Percentiles rank a stretch among this genome's conserved stretches.
These are phyloP conservation scores for Heracleum sosnowskyi DNA, from an alignment of 129 eudicot species.

Conservation along the genomic window DNA sequence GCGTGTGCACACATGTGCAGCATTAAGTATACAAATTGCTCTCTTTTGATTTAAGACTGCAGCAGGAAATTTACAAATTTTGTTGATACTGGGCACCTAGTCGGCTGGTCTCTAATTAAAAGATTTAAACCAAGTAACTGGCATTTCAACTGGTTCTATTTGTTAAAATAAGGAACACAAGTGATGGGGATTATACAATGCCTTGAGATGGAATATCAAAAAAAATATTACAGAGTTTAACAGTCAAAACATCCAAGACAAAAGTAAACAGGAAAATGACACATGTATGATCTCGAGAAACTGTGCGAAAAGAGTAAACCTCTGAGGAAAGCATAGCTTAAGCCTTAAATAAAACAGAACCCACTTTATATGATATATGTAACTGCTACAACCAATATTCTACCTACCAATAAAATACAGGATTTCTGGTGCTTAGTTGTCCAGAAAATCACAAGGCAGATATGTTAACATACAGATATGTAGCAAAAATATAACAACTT, in stretches of 20 bases:
- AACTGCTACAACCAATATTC: neutral
- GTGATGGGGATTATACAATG: neutral
- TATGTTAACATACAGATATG: conserved; percentile 6
- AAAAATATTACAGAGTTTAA: no score
- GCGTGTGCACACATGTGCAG: no score
- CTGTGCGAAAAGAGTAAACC: neutral
- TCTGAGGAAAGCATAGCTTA: neutral
- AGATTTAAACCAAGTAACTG: no score
- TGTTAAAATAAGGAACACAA: neutral
- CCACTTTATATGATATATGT: neutral
- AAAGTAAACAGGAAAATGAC: no score
- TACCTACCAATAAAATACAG: conserved; percentile 13
- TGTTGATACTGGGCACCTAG: no score
- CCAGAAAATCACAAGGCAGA: conserved; percentile 3
- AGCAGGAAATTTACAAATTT: no score
- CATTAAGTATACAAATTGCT: no score
- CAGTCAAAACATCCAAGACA: neutral
- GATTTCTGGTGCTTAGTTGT: neutral
- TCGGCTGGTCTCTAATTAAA: no score
- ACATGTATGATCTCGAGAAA: no score
- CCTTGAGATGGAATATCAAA: neutral
- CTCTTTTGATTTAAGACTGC: no score
- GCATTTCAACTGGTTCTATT: no score
- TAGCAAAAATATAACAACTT: neutral
- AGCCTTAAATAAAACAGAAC: neutral